Percentiles rank a stretch among this genome's conserved stretches.
Evolutionary conservation across 1,284 basidiomycete species (phyloP).

Genomic region (Mycena sp.): DNA sequence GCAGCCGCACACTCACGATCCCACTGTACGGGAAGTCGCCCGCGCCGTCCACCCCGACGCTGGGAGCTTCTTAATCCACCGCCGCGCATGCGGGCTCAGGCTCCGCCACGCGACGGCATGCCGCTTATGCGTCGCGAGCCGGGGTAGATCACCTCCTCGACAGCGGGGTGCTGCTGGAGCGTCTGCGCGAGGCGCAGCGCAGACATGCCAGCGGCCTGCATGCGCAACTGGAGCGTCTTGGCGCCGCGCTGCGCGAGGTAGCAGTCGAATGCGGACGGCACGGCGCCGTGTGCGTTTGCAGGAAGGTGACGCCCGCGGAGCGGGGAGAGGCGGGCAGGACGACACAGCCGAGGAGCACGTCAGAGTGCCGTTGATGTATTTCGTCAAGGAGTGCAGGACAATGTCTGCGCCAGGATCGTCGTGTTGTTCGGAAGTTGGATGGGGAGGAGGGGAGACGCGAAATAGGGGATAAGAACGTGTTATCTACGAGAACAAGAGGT

Average conservation of each 20-base stretch:
- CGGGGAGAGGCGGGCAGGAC: constrained; percentile 64
- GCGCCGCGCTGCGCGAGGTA: constrained; percentile 93
- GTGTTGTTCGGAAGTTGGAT: constrained; percentile 21
- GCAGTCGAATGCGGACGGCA: constrained; percentile 89
- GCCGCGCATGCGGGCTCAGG: constrained; percentile 74
- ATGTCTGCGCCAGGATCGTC: constrained; percentile 74
- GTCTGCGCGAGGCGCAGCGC: constrained; percentile 81
- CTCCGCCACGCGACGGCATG: constrained; percentile 72
- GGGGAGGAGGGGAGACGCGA: constrained; percentile 86
- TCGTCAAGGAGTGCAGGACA: constrained; percentile 85
- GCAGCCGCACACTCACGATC: constrained; percentile 83
- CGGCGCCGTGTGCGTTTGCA: constrained; percentile 94
- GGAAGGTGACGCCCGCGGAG: constrained; percentile 78
- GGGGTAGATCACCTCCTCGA: constrained; percentile 89
- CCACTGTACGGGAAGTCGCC: constrained; percentile 86
- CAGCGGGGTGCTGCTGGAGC: constrained; percentile 64
- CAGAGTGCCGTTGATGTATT: constrained; percentile 97
- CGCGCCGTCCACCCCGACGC: constrained; percentile 40
- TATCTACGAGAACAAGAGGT: constrained; percentile 88
- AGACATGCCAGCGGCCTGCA: constrained; percentile 88
- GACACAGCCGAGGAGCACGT: constrained; percentile 89
- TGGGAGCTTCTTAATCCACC: constrained; percentile 66
- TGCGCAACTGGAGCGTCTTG: constrained; percentile 90
- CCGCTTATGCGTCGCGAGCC: constrained; percentile 68
- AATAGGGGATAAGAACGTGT: constrained; percentile 94